Conservation (phyloP, 2,329 filamentous ascomycete genomes). For the Thermoascus crustaceus region DNA sequence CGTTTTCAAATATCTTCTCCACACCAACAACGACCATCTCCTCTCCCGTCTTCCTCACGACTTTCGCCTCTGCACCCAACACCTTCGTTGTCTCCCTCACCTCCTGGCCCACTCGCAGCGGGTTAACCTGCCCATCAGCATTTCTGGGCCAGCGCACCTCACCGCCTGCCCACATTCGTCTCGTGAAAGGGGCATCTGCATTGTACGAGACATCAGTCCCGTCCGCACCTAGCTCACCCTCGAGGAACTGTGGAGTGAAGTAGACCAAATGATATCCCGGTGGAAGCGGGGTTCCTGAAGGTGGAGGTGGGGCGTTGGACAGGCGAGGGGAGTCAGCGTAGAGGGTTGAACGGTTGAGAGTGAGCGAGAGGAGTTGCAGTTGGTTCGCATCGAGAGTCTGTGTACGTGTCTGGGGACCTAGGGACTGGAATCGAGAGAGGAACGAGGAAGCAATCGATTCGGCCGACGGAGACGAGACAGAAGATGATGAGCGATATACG, state of each 20-base stretch:
- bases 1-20: constrained; percentile 51
- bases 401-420: constrained; percentile 34
- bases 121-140: constrained; percentile 23
- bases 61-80: constrained; percentile 47
- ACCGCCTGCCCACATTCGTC: constrained; percentile 62
- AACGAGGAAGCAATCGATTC: constrained; percentile 32
- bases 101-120: constrained; percentile 47
- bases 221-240: constrained; percentile 49
- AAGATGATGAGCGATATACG: constrained; percentile 1
- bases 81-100: constrained; percentile 51
- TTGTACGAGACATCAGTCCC: constrained; percentile 56
- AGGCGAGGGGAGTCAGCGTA: constrained; percentile 33
- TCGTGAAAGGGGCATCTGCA: constrained; percentile 50
- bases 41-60: constrained; percentile 44
- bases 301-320: constrained; percentile 29
- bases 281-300: constrained; percentile 44
- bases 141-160: constrained; percentile 45
- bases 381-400: constrained; percentile 57
- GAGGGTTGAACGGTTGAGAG: constrained; percentile 45
- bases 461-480: constrained; percentile 17
- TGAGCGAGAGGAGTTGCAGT: constrained; percentile 53
- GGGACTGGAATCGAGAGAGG: constrained; percentile 34
- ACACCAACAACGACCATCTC: constrained; percentile 60
- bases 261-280: constrained; percentile 57
- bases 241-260: constrained; percentile 51